phyloP scores from a whole-genome alignment of 345 rosid species.

The Bretschneidera sinensis region DNA sequence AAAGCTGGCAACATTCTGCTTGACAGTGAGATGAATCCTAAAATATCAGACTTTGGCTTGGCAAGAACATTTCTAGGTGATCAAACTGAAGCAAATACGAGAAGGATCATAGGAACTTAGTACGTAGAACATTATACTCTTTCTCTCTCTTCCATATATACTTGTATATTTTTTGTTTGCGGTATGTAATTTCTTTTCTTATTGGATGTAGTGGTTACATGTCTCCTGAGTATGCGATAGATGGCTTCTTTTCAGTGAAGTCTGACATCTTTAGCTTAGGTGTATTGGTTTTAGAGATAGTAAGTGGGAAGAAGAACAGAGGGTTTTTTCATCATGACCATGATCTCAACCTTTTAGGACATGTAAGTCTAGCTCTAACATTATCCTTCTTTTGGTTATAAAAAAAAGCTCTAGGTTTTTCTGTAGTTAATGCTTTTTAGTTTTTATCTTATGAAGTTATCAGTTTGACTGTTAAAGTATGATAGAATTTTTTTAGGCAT shows the following conservation, averaged over 20 bases:
- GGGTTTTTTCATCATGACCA: conserved; percentile 12
- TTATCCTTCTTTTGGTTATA: too few species aligned
- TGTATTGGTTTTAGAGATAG: conserved; percentile 27
- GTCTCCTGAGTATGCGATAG: conserved; percentile 29
- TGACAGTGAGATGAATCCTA: conserved; percentile 21
- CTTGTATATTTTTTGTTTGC: background rate
- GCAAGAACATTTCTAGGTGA: conserved; percentile 18
- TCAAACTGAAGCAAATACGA: conserved; percentile 24
- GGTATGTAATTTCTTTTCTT: background rate
- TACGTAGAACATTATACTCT: background rate
- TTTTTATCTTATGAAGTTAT: too few species aligned
- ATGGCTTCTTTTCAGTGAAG: conserved; percentile 22
- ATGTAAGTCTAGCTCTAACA: conserved; percentile 8
- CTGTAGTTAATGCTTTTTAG: too few species aligned
- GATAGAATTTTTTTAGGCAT: conserved; percentile 23
- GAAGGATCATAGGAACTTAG: conserved; percentile 23
- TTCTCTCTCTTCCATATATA: too few species aligned
- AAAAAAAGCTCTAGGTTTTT: background rate
- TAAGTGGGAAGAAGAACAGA: conserved; percentile 25
- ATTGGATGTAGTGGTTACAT: conserved; percentile 27
- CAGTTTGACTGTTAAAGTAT: too few species aligned
- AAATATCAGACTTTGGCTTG: conserved; percentile 31
- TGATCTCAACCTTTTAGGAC: conserved; percentile 12
- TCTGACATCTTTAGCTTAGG: conserved; percentile 35
- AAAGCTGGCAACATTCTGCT: conserved; percentile 27